Base-by-base conservation (phyloP, 352 stramenopile species). In the Lagenidium giganteum region DNA sequence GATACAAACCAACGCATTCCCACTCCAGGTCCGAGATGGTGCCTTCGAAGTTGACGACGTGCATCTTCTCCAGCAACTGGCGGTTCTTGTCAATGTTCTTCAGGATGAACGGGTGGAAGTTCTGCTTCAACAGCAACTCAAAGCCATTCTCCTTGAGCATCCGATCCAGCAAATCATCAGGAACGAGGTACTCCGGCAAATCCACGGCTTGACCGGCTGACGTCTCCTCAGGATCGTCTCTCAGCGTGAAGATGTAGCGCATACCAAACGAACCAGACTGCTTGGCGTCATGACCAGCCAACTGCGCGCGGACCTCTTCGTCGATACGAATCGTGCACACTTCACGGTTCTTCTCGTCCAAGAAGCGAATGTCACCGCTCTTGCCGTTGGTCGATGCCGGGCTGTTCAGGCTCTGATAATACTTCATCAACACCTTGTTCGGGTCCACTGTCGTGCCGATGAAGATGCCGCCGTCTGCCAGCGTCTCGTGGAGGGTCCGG, bases 371-470 rank as follows among this genome's bases (percentile, higher is more conserved):
- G 42, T 88, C 71, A 16, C 45, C 44, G 11, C 42, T 46, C 44
- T 16, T 48, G 23, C 23, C 55, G 18, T 47, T 42, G 13, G 37
- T 13, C 1, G 35, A 18, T 37, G 54, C 37, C 41, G 43, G 12
- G 38, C 65, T 45, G 31, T 60, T 64, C n/a, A 96, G 47, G 22
- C 47, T 67, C 42, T 86, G 64, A 46, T 71, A 92, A 43, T 82
- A 88, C 54, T 95, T 89, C 52, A 93, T 71, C 25, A 96, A 51
- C 18, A 98, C 61, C 43, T 91, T 85, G 51, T 94, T 84, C 14
- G 94, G 91, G 74, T 99, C 95, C 20, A 99, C 96, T 0, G 96
- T 99, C 25, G 96, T 99, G 21, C 87, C 91, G 35, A 99, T 96
- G 40, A 99, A 85, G 44, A 96, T 84, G 8, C 95, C 95, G 28